Percentiles rank a stretch among this genome's conserved stretches.
Conservation (phyloP, 2,329 filamentous ascomycete species). For the Penicillium sp. region DNA sequence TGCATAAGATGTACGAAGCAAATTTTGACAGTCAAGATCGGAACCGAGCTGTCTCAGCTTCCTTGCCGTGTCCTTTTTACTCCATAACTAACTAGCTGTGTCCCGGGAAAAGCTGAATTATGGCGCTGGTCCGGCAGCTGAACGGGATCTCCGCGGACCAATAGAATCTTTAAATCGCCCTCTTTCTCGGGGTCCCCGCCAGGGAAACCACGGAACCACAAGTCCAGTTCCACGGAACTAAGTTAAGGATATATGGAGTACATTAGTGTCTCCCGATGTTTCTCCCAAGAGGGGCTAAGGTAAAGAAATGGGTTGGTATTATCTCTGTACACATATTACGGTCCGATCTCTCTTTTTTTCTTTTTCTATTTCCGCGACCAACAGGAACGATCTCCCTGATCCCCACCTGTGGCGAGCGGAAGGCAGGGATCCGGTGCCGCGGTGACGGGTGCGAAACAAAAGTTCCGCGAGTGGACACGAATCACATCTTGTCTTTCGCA, state of each 20-base stretch:
- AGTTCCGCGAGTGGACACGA: conserved; percentile 8
- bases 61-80: neutral
- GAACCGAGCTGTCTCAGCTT: neutral
- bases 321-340: neutral
- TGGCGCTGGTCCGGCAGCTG: conserved; percentile 7
- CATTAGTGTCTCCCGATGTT: neutral
- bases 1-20: neutral
- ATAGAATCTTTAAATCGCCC: conserved; percentile 1
- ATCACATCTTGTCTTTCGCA: conserved; percentile 11
- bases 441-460: conserved; percentile 31
- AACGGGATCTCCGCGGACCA: conserved; percentile 19
- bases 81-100: neutral
- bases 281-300: neutral
- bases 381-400: conserved; percentile 19
- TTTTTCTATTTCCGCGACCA: conserved; percentile 9
- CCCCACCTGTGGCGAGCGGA: conserved; percentile 26
- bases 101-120: neutral
- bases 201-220: conserved; percentile 9
- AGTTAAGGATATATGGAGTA: conserved; percentile 9
- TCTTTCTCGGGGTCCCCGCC: conserved; percentile 1
- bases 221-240: conserved; percentile 9
- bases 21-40: neutral
- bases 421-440: conserved; percentile 34
- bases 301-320: neutral
- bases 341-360: neutral